Conservation (phyloP, 2,329 filamentous ascomycete genomes). For the Botrytis paeoniae region DNA sequence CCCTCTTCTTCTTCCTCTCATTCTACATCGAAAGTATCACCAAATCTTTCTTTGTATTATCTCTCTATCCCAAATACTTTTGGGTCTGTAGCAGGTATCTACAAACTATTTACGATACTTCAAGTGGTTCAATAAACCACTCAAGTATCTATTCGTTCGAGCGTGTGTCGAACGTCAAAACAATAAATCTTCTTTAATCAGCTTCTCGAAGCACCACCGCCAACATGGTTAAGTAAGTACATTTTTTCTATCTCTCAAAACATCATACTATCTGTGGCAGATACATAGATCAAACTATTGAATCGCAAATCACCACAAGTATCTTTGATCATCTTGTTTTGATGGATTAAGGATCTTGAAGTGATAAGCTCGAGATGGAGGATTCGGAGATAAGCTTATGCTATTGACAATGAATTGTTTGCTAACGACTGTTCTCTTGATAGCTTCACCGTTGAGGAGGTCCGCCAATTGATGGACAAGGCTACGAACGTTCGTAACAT, state of each 20-base stretch:
- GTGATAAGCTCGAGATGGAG: not conserved
- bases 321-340: not conserved
- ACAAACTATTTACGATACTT: slow-evolving; percentile 21
- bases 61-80: slow-evolving; percentile 32
- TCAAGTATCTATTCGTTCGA: slow-evolving; percentile 18
- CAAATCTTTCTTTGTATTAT: slow-evolving; percentile 31
- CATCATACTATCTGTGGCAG: not conserved
- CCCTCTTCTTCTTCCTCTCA: slow-evolving; percentile 21
- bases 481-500: slow-evolving; percentile 83
- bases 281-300: not conserved
- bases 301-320: not conserved
- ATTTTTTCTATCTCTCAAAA: not conserved
- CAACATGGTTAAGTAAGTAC: slow-evolving; percentile 99
- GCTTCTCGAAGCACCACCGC: slow-evolving; percentile 62
- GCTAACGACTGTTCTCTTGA: slow-evolving; percentile 49
- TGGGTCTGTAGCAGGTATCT: slow-evolving; percentile 32
- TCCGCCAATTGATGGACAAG: slow-evolving; percentile 76
- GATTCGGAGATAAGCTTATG: slow-evolving; percentile 18
- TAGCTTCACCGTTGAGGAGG: slow-evolving; percentile 98
- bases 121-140: slow-evolving; percentile 6
- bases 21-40: slow-evolving; percentile 30
- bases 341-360: not conserved
- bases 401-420: slow-evolving; percentile 18
- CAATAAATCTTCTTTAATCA: slow-evolving; percentile 33
- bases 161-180: slow-evolving; percentile 22